Evolutionary conservation across 257 asterid species (phyloP), one percentile per base, ranked within the genome.

Genomic region (Solanum sejunctum): DNA sequence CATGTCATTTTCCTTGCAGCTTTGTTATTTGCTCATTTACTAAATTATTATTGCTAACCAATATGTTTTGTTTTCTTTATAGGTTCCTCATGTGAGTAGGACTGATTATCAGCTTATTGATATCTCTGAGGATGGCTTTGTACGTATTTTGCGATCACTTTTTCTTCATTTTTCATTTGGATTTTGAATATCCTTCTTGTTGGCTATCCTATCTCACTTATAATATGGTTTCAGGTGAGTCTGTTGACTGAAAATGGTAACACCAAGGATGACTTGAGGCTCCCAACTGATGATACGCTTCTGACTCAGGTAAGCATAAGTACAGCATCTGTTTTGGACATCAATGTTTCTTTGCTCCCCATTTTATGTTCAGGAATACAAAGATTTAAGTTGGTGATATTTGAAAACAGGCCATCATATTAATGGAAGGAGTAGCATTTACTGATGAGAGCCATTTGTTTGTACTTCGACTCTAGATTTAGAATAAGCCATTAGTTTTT

Each of bases 11-110:
- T 3, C 82, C 45, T 49, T 75, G 15, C 23, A 8, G 45, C 61
- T 49, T 49, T 4, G 45, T 18, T 36, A 13, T 26, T 36, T 36
- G 12, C 5, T 51, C 47, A 15, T 51, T 28, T 15, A 16, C 82
- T 5, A 15, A 77, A 77, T 51, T 51, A 77, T 51, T 51, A 51
- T 51, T 77, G 13, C 49, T 26, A 2, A 77, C 6, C 20, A 1
- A 16, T n/a, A 16, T 26, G 61, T 26, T 15, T 2, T 72, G 56
- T 43, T 6, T 70, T 17, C 45, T 20, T 80, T 69, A 18, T 81
- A 88, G 92, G 92, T 89, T 80, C 92, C 92, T 56, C 92, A 90
- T 63, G 92, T 90, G 66, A 88, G 80, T 67, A 89, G 92, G 23
- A 88, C 91, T 81, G 91, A 88, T 39, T 90, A 85, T 63, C 92